Evolutionary conservation across 768 basidiomycete species (phyloP).

Genomic region (Hericium erinaceus): DNA sequence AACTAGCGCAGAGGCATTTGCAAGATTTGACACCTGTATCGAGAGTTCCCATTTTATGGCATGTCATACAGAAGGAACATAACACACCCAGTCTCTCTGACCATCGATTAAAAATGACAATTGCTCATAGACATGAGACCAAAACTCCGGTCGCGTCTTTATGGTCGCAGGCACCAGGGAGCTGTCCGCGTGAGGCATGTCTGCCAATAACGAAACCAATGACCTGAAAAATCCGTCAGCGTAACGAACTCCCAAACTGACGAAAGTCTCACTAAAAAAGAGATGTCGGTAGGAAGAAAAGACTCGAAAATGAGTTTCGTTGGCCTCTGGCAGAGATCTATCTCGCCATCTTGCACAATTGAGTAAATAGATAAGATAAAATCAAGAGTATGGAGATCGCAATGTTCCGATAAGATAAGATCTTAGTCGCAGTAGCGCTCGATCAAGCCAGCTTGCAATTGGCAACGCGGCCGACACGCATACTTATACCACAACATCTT

Average conservation of each 20-base stretch:
- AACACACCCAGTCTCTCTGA: slow-evolving; percentile 66
- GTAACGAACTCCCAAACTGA: too few species aligned
- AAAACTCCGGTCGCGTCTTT: slow-evolving; percentile 68
- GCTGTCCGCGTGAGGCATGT: slow-evolving; percentile 81
- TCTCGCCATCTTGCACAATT: too few species aligned
- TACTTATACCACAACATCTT: not conserved
- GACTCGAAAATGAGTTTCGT: too few species aligned
- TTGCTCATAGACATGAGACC: slow-evolving; percentile 64
- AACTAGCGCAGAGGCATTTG: slow-evolving; percentile 75
- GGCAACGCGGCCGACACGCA: not conserved
- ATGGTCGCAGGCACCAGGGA: slow-evolving; percentile 64
- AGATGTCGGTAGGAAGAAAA: too few species aligned
- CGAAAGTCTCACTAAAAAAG: too few species aligned
- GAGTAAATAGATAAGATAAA: too few species aligned
- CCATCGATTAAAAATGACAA: slow-evolving; percentile 53
- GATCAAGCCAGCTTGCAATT: not conserved
- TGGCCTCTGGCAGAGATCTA: too few species aligned
- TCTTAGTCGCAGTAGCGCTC: not conserved
- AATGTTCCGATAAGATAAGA: slow-evolving; percentile 13
- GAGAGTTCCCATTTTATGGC: not conserved
- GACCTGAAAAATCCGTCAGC: too few species aligned
- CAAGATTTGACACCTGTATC: slow-evolving; percentile 70
- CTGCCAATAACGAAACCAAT: too few species aligned
- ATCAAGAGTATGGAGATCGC: too few species aligned
- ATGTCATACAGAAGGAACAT: slow-evolving; percentile 1